A percentile compares a stretch with the other conserved stretches of the same genome.
These are phyloP conservation scores for Colletotrichum orbiculare DNA, from an alignment of 2,329 filamentous ascomycete genomes.

Conservation along the genomic window DNA sequence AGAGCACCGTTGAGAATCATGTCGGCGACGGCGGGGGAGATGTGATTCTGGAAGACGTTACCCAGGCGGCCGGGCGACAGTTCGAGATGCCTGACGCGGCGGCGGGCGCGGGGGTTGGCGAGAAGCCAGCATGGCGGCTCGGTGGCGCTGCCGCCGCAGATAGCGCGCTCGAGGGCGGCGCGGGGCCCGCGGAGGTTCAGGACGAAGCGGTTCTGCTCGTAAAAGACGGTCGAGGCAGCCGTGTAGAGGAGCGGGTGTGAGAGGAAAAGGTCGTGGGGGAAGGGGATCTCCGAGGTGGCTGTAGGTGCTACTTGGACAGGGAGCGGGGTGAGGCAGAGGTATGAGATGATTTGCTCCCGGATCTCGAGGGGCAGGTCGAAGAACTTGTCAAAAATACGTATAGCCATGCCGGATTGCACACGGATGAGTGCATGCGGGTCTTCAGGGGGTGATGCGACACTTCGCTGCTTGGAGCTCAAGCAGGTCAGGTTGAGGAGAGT, in stretches of 20 bases:
- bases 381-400: constrained; percentile 39
- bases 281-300: constrained; percentile 20
- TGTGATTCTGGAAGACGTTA: constrained; percentile 32
- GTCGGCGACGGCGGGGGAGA: constrained; percentile 40
- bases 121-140: constrained; percentile 24
- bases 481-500: background rate
- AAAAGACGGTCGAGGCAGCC: constrained; percentile 42
- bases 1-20: constrained; percentile 43
- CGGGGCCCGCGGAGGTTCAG: constrained; percentile 37
- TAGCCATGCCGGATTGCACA: constrained; percentile 8
- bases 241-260: constrained; percentile 39
- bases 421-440: too few species aligned
- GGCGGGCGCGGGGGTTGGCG: constrained; percentile 31
- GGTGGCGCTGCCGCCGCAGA: constrained; percentile 4
- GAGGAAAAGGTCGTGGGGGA: constrained; percentile 40
- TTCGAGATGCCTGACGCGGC: constrained; percentile 38
- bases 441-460: too few species aligned
- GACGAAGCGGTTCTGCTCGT: constrained; percentile 43
- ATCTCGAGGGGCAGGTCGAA: constrained; percentile 45
- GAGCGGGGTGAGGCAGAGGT: constrained; percentile 39
- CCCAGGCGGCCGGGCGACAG: constrained; percentile 40
- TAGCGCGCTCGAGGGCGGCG: constrained; percentile 28
- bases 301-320: constrained; percentile 39
- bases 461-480: too few species aligned
- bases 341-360: constrained; percentile 42